Base-by-base conservation (phyloP, 352 stramenopile genomes). In the Phytopythium delawarense region DNA sequence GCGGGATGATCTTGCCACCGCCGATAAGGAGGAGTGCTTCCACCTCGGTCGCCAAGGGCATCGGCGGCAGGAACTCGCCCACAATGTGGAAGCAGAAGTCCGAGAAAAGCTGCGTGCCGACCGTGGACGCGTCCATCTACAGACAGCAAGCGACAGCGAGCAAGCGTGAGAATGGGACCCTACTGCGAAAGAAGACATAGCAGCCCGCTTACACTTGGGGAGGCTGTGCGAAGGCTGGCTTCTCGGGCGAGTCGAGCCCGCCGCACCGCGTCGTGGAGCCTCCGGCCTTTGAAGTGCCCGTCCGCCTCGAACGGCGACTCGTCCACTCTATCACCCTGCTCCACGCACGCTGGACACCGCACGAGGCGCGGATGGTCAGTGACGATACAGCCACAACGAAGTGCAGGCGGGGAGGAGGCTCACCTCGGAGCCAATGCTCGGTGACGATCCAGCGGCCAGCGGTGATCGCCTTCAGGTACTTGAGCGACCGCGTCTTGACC, bases 401-500 rank as follows among this genome's bases (percentile, higher is more conserved):
- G 13, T 44, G 5, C 16, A 23, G 16, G 0, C 45, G 16, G 45
- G 9, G 8, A 20, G 21, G 9, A 51, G 13, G 21, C 57, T 28
- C 46, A 88, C 82, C 82, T 78, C 81, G 66, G 25, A 96, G 70
- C 87, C 87, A 96, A 20, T 87, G 74, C 37, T 92, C 78, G 51
- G 82, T 92, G 35, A 96, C 83, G 66, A 96, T 89, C 87, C 87
- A 96, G 30, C 84, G 80, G 11, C 87, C 87, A 16, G 70, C 79
- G 35, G 86, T 75, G 9, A 96, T 74, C 53, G 81, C 87, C 58
- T 94, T 94, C 25, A 96, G 72, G 35, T 94, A 96, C 61, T 96
- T 96, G 44, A 96, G 72, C 30, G 87, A 94, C 18, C 87, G 78
- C 48, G 90, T 91, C 65, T 90, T 92, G 25, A 92, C 87, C 84